Percentiles rank a stretch among this genome's conserved stretches.
Evolutionary conservation across 192 early-diverging fungal species (phyloP).

Genomic region (Obelidium mucronatum): DNA sequence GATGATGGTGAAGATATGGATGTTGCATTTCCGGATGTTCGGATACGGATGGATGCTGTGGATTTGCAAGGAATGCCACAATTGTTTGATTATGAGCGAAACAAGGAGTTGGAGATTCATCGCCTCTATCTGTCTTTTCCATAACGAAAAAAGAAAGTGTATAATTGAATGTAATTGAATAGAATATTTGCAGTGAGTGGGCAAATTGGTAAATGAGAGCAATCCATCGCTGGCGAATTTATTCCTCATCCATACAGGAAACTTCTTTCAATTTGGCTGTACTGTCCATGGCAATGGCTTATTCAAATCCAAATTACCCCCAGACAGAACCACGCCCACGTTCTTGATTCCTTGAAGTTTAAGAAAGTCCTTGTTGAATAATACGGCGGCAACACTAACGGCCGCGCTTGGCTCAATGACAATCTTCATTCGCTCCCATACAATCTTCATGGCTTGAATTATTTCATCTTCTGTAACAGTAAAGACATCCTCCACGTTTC

Average conservation of each 20-base stretch:
- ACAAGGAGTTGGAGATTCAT: constrained; percentile 39
- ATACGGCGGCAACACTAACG: constrained; percentile 58
- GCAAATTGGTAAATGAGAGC: no score
- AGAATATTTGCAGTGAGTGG: no score
- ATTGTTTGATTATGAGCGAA: constrained; percentile 37
- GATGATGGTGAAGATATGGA: constrained; percentile 33
- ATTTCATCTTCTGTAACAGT: constrained; percentile 63
- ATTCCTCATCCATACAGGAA: no score
- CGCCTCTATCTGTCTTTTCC: no score
- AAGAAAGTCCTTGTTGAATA: constrained; percentile 43
- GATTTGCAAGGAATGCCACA: constrained; percentile 33
- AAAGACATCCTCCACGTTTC: constrained; percentile 57
- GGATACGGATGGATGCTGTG: constrained; percentile 2
- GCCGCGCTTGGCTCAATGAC: constrained; percentile 60
- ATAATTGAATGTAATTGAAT: no score
- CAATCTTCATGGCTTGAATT: constrained; percentile 53
- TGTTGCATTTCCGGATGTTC: constrained; percentile 4
- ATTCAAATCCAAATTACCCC: constrained; percentile 59
- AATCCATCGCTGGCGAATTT: no score
- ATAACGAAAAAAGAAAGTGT: no score
- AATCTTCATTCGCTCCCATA: constrained; percentile 61
- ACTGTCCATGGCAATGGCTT: constrained; percentile 7
- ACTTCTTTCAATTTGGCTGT: neutral
- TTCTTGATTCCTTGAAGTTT: constrained; percentile 41
- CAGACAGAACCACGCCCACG: constrained; percentile 58